Base-by-base conservation (phyloP, 345 rosid species). In the Boechera stricta region DNA sequence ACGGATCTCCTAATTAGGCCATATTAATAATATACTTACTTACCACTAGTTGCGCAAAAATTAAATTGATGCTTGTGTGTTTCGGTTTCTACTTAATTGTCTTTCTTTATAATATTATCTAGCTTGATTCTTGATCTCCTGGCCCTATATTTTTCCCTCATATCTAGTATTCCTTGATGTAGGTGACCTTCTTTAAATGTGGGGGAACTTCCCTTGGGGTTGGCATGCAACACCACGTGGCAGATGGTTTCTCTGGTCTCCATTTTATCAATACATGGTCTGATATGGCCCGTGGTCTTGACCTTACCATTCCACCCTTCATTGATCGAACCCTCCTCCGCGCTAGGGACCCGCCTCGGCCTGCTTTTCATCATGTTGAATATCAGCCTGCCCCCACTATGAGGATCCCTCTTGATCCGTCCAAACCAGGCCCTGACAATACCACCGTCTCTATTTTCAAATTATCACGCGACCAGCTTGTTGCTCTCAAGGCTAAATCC, bases 161-260 rank as follows among this genome's bases (percentile, higher is more conserved):
- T 28, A 28, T 28, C 29, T 28, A 28, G 29, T 28, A 28, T 47
- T 47, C 21, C 51, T 47, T n/a, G 8, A 48, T 48, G 39, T 60
- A 93, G 98, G 87, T 94, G 44, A 94, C 98, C 24, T 78, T 79
- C 78, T 90, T 94, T 79, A 94, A 92, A 81, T 94, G 98, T 35
- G 97, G 98, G 10, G 97, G 98, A 73, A 93, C 79, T 42, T 92
- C 98, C n/a, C 93, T 94, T 56, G 98, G 98, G 0, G 98, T 92
- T 38, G 98, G 98, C 16, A 92, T 94, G 97, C 97, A 94, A 70
- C 98, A 94, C 79, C 93, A 92, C 73, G 93, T 64, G 1, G 98
- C 98, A 1, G 98, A 94, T 77, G 98, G 98, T 39, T 92, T 83
- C 82, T 94, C 98, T 36, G 97, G 97, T 63, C 95, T 94, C 48